A percentile compares a stretch with the other conserved stretches of the same genome.
phyloP scores from a whole-genome alignment of 805 yeast genomes.

The Tanozyma kutaoensis region DNA sequence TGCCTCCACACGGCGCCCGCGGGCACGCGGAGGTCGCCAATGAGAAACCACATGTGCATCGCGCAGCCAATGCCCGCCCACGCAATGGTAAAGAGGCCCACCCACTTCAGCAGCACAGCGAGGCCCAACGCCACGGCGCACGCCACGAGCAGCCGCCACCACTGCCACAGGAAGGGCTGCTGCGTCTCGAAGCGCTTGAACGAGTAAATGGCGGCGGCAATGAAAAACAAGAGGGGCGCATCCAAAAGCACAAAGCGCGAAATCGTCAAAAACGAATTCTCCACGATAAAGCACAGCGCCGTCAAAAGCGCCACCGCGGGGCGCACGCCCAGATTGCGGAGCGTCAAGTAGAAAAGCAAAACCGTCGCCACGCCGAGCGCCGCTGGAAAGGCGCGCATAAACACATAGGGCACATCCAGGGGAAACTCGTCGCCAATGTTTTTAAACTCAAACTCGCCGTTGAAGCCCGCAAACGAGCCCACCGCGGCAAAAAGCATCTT shows the following conservation, averaged over 20 bases:
- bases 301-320: conserved; percentile 49
- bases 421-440: conserved; percentile 58
- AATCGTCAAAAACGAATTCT: conserved; percentile 58
- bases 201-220: conserved; percentile 56
- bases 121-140: conserved; percentile 62
- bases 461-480: conserved; percentile 54
- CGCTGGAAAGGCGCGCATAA: conserved; percentile 64
- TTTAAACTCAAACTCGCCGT: conserved; percentile 56
- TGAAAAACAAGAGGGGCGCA: conserved; percentile 65
- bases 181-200: conserved; percentile 54
- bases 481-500: conserved; percentile 66
- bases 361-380: conserved; percentile 57
- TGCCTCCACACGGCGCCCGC: conserved; percentile 31
- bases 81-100: conserved; percentile 66
- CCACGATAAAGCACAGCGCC: conserved; percentile 42
- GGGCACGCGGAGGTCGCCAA: conserved; percentile 55
- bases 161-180: conserved; percentile 41
- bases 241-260: conserved; percentile 66
- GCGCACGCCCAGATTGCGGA: conserved; percentile 61
- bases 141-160: conserved; percentile 50
- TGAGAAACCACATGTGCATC: conserved; percentile 52
- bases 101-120: conserved; percentile 72
- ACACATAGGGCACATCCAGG: conserved; percentile 41
- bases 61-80: conserved; percentile 60
- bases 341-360: conserved; percentile 49